phyloP scores from a whole-genome alignment of 176 grass and related monocot genomes.

The Musa itinerans region DNA sequence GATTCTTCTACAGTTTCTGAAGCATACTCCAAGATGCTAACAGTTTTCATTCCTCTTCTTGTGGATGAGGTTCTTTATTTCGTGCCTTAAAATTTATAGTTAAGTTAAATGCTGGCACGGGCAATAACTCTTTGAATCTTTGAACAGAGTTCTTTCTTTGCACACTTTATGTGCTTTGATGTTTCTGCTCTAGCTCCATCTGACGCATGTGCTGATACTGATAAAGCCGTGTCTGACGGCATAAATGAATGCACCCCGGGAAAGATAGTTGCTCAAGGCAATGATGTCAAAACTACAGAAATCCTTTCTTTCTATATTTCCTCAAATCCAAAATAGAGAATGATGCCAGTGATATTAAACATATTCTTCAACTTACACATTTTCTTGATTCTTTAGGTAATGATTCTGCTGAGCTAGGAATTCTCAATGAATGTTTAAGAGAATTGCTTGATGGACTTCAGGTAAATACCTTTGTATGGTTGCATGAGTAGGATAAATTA shows the following conservation, averaged over 20 bases:
- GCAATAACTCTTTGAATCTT: background rate
- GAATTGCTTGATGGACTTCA: slow-evolving; percentile 77
- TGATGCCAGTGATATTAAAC: background rate
- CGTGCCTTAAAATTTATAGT: slow-evolving; percentile 14
- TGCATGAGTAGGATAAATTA: background rate
- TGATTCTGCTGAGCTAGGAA: slow-evolving; percentile 42
- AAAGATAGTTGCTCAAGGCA: slow-evolving; percentile 28
- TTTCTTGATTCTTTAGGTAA: slow-evolving; percentile 28
- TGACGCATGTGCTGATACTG: slow-evolving; percentile 24
- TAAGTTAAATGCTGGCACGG: background rate
- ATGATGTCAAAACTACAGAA: slow-evolving; percentile 18
- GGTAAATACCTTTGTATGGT: slow-evolving; percentile 29
- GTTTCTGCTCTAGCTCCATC: slow-evolving; percentile 33
- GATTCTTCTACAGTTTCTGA: slow-evolving; percentile 58
- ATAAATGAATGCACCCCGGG: slow-evolving; percentile 19
- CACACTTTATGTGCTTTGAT: slow-evolving; percentile 99
- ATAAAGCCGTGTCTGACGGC: slow-evolving; percentile 10
- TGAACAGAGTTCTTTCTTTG: slow-evolving; percentile 76
- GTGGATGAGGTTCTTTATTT: slow-evolving; percentile 65
- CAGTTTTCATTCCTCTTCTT: slow-evolving; percentile 82
- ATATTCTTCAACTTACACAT: slow-evolving; percentile 14
- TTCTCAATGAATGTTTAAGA: slow-evolving; percentile 63
- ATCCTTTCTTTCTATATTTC: too few species aligned
- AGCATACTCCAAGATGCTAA: slow-evolving; percentile 81
- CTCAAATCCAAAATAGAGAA: too few species aligned